phyloP scores from a whole-genome alignment of 768 basidiomycete species.

The Xerocomellus dryophilus region DNA sequence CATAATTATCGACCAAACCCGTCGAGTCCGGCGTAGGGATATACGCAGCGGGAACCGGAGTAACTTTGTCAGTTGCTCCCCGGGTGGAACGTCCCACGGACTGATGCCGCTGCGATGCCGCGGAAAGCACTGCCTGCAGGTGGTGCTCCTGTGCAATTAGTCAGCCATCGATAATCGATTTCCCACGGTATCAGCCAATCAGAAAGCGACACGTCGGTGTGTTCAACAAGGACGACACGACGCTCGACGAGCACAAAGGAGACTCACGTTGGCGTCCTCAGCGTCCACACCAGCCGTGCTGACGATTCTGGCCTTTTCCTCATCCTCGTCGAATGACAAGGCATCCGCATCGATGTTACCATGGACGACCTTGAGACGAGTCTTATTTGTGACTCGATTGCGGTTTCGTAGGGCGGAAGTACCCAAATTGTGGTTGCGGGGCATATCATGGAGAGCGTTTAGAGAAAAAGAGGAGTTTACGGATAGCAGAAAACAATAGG shows the following conservation, averaged over 20 bases:
- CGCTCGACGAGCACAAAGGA: slow-evolving; percentile 33
- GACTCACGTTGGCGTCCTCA: slow-evolving; percentile 90
- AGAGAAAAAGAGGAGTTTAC: slow-evolving; percentile 39
- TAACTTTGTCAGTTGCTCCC: slow-evolving; percentile 30
- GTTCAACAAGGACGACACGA: slow-evolving; percentile 43
- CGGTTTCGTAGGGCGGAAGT: slow-evolving; percentile 80
- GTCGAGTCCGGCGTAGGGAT: slow-evolving; percentile 95
- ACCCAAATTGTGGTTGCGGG: slow-evolving; percentile 74
- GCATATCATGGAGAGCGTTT: slow-evolving; percentile 75
- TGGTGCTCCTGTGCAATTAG: slow-evolving; percentile 54
- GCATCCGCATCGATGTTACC: slow-evolving; percentile 80
- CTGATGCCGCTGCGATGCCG: slow-evolving; percentile 49
- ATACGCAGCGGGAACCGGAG: slow-evolving; percentile 53
- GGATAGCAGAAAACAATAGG: slow-evolving; percentile 28
- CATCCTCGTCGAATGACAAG: slow-evolving; percentile 79
- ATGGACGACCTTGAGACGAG: slow-evolving; percentile 78
- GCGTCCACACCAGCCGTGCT: slow-evolving; percentile 86
- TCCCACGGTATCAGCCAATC: slow-evolving; percentile 48
- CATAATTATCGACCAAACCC: slow-evolving; percentile 75
- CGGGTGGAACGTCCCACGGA: slow-evolving; percentile 37
- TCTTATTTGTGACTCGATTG: slow-evolving; percentile 91
- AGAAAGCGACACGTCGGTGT: slow-evolving; percentile 40
- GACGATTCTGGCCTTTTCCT: slow-evolving; percentile 78
- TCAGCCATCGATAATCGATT: slow-evolving; percentile 53
- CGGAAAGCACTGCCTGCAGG: slow-evolving; percentile 54